Evolutionary conservation across 352 stramenopile species (phyloP).

Genomic region (Phytophthora uliginosa): DNA sequence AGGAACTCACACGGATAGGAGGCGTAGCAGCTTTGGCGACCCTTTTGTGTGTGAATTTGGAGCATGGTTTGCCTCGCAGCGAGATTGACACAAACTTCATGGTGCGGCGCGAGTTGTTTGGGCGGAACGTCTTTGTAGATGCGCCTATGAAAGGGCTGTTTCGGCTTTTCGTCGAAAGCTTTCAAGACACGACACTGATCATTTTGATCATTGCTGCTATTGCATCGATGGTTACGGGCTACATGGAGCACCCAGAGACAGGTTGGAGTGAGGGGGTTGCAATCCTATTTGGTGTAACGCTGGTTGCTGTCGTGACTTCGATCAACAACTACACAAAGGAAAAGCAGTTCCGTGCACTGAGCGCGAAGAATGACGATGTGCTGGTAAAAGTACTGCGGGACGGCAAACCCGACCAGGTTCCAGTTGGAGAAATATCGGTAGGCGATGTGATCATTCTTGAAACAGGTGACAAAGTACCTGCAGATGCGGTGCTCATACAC

Average conservation of each 20-base stretch:
- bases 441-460: slow-evolving; percentile 94
- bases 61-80: slow-evolving; percentile 66
- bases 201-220: slow-evolving; percentile 91
- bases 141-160: slow-evolving; percentile 86
- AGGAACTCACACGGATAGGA: slow-evolving; percentile 68
- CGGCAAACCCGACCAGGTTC: slow-evolving; percentile 72
- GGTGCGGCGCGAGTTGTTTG: slow-evolving; percentile 67
- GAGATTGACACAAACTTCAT: slow-evolving; percentile 71
- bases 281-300: slow-evolving; percentile 94
- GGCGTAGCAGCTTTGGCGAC: slow-evolving; percentile 62
- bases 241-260: slow-evolving; percentile 79
- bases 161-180: slow-evolving; percentile 86
- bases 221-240: slow-evolving; percentile 86
- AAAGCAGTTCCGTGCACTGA: slow-evolving; percentile 90
- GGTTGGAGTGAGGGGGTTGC: slow-evolving; percentile 97
- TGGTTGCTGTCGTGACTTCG: slow-evolving; percentile 96
- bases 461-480: slow-evolving; percentile 95
- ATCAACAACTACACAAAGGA: slow-evolving; percentile 98
- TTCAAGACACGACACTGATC: slow-evolving; percentile 93
- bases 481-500: slow-evolving; percentile 95
- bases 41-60: slow-evolving; percentile 76
- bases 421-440: slow-evolving; percentile 81
- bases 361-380: slow-evolving; percentile 91
- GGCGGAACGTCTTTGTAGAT: slow-evolving; percentile 73
- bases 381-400: slow-evolving; percentile 83